phyloP scores from a whole-genome alignment of 257 asterid genomes.

The Handroanthus guayacan region DNA sequence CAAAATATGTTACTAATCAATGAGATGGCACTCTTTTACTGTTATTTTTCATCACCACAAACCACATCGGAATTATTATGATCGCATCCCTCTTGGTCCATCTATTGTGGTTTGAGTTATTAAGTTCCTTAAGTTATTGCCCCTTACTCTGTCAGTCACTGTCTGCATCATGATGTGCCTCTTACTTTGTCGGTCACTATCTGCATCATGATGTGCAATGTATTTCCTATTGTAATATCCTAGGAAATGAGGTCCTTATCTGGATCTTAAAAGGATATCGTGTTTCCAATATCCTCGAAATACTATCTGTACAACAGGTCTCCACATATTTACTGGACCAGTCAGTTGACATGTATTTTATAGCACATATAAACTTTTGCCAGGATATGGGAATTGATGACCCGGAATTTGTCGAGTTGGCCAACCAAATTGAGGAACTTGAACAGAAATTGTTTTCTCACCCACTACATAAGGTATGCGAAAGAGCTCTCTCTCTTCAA shows the following conservation, averaged over 20 bases:
- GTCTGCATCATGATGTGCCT: too few relatives aligned
- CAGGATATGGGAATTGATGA: conserved; percentile 95
- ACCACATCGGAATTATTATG: background rate
- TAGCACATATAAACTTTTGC: conserved; percentile 29
- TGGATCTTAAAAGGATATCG: background rate
- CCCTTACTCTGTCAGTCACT: background rate
- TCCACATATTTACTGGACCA: conserved; percentile 17
- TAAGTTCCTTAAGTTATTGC: conserved; percentile 9
- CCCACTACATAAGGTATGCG: conserved; percentile 78
- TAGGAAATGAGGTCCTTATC: background rate
- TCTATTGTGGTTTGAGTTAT: conserved; percentile 15
- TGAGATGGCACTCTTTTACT: background rate
- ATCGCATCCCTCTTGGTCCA: background rate
- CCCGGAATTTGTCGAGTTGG: conserved; percentile 78
- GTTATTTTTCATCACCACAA: background rate
- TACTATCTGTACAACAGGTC: background rate
- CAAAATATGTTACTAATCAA: background rate
- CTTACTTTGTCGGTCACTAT: too few relatives aligned
- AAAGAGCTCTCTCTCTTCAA: conserved; percentile 25
- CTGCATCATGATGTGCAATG: background rate
- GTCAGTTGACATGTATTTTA: conserved; percentile 15
- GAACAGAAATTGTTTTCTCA: conserved; percentile 82
- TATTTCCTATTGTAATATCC: background rate
- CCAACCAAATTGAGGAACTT: conserved; percentile 77
- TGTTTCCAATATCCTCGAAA: conserved; percentile 18